These are phyloP conservation scores for Blakeslea trispora DNA, from an alignment of 371 early-diverging fungal genomes.

Conservation along the genomic window DNA sequence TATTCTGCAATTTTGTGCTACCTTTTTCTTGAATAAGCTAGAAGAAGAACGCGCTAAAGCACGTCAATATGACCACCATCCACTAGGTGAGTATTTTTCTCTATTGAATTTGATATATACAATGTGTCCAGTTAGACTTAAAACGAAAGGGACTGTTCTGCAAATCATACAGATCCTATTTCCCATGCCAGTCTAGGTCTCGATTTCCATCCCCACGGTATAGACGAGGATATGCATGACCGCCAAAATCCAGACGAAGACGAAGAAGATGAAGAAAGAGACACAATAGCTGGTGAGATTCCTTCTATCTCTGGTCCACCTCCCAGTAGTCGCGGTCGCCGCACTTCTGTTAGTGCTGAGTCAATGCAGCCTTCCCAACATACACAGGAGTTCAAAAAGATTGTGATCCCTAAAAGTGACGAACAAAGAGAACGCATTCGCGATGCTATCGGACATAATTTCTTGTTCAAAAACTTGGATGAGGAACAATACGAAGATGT, in stretches of 20 bases:
- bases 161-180: background rate
- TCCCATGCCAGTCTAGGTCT: conserved; percentile 3
- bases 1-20: conserved; percentile 84
- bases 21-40: conserved; percentile 75
- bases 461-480: conserved; percentile 90
- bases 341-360: conserved; percentile 95
- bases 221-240: conserved; percentile 12
- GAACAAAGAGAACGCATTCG: conserved; percentile 84
- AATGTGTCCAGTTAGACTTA: too few species aligned
- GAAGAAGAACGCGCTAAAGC: conserved; percentile 59
- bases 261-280: conserved; percentile 41
- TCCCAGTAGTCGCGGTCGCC: conserved; percentile 65
- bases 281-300: conserved; percentile 20
- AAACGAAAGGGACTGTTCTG: too few species aligned
- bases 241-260: conserved; percentile 18
- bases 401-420: conserved; percentile 83
- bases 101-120: too few species aligned
- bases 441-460: conserved; percentile 81
- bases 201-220: conserved; percentile 10
- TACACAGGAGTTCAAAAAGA: conserved; percentile 72
- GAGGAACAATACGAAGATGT: conserved; percentile 95
- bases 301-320: conserved; percentile 11
- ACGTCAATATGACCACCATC: conserved; percentile 24
- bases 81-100: conserved; percentile 6
- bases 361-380: conserved; percentile 90